A percentile compares a stretch with the other conserved stretches of the same genome.
Conservation (phyloP, 2,329 filamentous ascomycete species). For the Colletotrichum noveboracense region DNA sequence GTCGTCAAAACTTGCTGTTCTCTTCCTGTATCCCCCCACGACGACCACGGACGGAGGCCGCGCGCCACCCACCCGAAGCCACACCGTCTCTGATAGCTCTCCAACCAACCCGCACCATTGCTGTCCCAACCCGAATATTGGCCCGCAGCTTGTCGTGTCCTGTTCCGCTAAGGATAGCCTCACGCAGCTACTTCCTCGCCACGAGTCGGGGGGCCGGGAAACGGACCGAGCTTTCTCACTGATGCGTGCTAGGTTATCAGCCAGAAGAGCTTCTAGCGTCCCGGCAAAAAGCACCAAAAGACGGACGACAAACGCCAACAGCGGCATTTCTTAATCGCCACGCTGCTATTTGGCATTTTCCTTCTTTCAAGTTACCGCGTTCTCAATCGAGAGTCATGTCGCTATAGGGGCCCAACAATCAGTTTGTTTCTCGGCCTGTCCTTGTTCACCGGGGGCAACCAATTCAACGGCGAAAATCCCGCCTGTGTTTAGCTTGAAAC, state of each 20-base stretch:
- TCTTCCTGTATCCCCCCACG: slow-evolving; percentile 1
- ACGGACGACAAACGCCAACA: not conserved
- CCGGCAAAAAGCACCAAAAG: not conserved
- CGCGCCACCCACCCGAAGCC: slow-evolving; percentile 11
- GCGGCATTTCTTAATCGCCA: not conserved
- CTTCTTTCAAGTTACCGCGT: not conserved
- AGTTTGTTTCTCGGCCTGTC: not conserved
- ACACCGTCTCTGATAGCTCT: slow-evolving; percentile 5
- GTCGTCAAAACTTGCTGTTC: not conserved
- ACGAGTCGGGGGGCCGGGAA: not conserved
- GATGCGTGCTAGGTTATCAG: not conserved
- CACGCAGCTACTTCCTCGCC: not conserved
- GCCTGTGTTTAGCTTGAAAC: not conserved
- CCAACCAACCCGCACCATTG: not conserved
- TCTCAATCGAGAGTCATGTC: not conserved
- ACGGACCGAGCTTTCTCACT: slow-evolving; percentile 12
- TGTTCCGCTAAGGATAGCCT: not conserved
- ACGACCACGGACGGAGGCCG: not conserved
- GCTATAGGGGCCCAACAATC: not conserved
- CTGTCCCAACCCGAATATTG: not conserved
- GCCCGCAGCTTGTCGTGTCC: not conserved
- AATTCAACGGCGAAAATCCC: not conserved
- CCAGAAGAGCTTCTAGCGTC: not conserved
- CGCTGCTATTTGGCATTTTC: not conserved
- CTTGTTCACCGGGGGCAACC: not conserved